Evolutionary conservation across 805 yeast species (phyloP).

Genomic region (Saccharomycopsis amapae): DNA sequence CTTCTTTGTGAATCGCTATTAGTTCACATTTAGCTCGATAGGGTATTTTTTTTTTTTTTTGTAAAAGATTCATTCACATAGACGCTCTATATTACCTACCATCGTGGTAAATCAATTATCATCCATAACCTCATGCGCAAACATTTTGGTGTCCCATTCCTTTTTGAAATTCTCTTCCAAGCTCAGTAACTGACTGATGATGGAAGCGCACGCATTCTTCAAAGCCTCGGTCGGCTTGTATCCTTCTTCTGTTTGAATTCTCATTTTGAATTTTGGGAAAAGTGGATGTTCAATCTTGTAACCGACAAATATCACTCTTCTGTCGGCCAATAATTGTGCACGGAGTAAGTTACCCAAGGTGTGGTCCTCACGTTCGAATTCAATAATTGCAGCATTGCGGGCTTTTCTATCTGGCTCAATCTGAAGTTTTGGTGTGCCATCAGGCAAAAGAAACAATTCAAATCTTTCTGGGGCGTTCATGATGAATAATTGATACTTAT

Average conservation of each 20-base stretch:
- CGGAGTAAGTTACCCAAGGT: slow-evolving; percentile 88
- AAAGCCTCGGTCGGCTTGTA: slow-evolving; percentile 87
- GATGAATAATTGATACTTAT: neutral
- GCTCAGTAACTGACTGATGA: slow-evolving; percentile 71
- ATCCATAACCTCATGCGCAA: slow-evolving; percentile 39
- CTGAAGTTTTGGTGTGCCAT: slow-evolving; percentile 86
- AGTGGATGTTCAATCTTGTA: slow-evolving; percentile 97
- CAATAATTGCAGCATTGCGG: slow-evolving; percentile 88
- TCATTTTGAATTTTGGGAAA: slow-evolving; percentile 88
- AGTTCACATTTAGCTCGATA: neutral
- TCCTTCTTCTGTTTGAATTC: slow-evolving; percentile 94
- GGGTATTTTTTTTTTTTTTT: neutral
- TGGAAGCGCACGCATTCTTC: slow-evolving; percentile 77
- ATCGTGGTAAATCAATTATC: slow-evolving; percentile 11
- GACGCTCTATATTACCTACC: neutral
- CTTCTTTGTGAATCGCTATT: too few species aligned
- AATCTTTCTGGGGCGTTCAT: slow-evolving; percentile 99
- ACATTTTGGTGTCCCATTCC: slow-evolving; percentile 88
- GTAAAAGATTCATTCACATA: neutral
- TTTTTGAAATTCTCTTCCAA: slow-evolving; percentile 73
- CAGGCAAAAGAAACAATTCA: slow-evolving; percentile 94
- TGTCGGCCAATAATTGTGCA: slow-evolving; percentile 79
- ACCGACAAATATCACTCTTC: slow-evolving; percentile 90
- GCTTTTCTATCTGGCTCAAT: slow-evolving; percentile 91
- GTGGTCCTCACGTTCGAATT: slow-evolving; percentile 96